Evolutionary conservation across 805 yeast species (phyloP).

Genomic region (Myxozyma lipomycoides): DNA sequence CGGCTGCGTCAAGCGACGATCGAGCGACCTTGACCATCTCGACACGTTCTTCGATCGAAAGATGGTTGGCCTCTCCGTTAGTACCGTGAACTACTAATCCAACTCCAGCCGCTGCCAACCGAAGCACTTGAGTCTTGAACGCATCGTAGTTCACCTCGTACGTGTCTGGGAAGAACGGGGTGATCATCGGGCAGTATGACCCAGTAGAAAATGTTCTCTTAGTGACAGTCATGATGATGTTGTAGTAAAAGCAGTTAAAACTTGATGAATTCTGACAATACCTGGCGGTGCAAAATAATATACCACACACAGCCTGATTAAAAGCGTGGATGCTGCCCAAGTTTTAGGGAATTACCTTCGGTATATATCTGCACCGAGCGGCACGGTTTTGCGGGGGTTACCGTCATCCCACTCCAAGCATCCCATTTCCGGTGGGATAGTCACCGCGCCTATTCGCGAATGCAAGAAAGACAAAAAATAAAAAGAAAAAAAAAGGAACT

Average conservation of each 20-base stretch:
- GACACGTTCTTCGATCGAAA: conserved; percentile 45
- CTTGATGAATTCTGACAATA: neutral
- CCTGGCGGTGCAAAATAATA: neutral
- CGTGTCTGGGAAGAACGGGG: conserved; percentile 17
- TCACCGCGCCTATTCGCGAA: no score
- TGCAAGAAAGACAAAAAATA: no score
- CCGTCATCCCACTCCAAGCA: no score
- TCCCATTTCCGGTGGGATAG: no score
- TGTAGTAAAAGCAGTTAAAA: no score
- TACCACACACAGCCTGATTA: no score
- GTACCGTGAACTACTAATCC: conserved; percentile 30
- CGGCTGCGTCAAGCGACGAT: conserved; percentile 36
- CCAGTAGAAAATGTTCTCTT: conserved; percentile 15
- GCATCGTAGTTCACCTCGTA: conserved; percentile 24
- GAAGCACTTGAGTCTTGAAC: conserved; percentile 21
- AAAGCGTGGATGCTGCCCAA: no score
- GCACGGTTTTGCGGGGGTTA: no score
- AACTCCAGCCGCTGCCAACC: conserved; percentile 28
- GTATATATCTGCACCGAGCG: no score
- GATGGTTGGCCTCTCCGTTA: conserved; percentile 42
- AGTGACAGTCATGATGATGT: neutral
- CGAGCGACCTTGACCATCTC: conserved; percentile 33
- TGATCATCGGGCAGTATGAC: conserved; percentile 24
- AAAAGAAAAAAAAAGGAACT: no score
- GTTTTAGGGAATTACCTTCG: no score